Evolutionary conservation across 176 grass and related monocot species (phyloP).

Genomic region (Avena atlantica): DNA sequence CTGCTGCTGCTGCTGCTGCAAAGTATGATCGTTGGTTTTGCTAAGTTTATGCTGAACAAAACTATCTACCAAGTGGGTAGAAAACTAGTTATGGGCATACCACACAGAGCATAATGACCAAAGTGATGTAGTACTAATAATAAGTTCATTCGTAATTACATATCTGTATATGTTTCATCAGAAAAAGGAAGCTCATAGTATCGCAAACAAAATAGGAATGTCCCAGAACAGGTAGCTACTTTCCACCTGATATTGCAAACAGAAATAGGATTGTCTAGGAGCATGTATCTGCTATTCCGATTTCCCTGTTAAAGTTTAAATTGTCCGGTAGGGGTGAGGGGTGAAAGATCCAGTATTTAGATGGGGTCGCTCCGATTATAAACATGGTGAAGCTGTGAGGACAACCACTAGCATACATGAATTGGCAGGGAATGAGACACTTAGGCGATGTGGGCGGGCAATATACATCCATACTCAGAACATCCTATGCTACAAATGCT

Average conservation of each 20-base stretch:
- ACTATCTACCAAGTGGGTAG: not conserved
- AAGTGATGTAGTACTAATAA: not conserved
- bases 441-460: not conserved
- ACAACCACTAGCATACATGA: not conserved
- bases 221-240: not conserved
- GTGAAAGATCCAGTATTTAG: not conserved
- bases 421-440: not conserved
- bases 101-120: not conserved
- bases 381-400: not conserved
- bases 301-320: not conserved
- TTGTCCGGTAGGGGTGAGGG: not conserved
- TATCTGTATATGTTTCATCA: not conserved
- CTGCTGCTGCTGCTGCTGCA: slow-evolving; percentile 21
- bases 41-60: not conserved
- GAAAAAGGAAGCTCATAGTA: not conserved
- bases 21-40: slow-evolving; percentile 28
- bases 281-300: not conserved
- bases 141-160: not conserved
- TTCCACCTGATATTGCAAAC: not conserved
- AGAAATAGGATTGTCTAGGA: not conserved
- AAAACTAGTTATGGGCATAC: not conserved
- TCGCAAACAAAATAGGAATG: not conserved
- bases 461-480: not conserved
- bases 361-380: not conserved
- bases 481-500: not conserved